Evolutionary conservation across 306 rosid genomes (phyloP).

Genomic region (Crataegus laevigata): DNA sequence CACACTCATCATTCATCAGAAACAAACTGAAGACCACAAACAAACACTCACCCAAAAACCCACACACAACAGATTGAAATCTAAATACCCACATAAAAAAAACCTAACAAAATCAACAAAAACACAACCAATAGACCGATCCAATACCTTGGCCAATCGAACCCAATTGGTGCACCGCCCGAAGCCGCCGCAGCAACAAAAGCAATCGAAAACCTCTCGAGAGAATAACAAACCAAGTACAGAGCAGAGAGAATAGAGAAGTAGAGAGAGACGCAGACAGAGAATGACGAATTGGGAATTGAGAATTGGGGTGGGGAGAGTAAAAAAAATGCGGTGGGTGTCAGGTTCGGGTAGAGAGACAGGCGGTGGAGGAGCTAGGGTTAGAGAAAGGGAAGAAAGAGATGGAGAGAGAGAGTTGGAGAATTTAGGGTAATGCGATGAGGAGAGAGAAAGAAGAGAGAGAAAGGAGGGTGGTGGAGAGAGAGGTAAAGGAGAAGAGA

Average conservation of each 20-base stretch:
- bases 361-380: neutral
- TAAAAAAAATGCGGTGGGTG: neutral
- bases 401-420: conserved; percentile 8
- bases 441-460: conserved; percentile 37
- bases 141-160: conserved; percentile 24
- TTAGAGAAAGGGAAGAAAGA: neutral
- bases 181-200: neutral
- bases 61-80: neutral
- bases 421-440: conserved; percentile 33
- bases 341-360: neutral
- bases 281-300: conserved; percentile 1
- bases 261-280: neutral
- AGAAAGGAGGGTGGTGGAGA: conserved; percentile 24
- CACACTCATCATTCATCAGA: neutral
- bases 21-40: conserved; percentile 8
- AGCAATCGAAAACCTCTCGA: neutral
- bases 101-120: neutral
- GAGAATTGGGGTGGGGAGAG: conserved; percentile 1
- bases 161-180: neutral
- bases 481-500: conserved; percentile 30
- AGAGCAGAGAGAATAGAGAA: neutral
- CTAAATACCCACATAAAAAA: neutral
- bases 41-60: conserved; percentile 11
- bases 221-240: neutral
- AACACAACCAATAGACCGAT: neutral